Evolutionary conservation across 2,329 filamentous ascomycete species (phyloP).

Genomic region (Pseudocercospora fuligena): DNA sequence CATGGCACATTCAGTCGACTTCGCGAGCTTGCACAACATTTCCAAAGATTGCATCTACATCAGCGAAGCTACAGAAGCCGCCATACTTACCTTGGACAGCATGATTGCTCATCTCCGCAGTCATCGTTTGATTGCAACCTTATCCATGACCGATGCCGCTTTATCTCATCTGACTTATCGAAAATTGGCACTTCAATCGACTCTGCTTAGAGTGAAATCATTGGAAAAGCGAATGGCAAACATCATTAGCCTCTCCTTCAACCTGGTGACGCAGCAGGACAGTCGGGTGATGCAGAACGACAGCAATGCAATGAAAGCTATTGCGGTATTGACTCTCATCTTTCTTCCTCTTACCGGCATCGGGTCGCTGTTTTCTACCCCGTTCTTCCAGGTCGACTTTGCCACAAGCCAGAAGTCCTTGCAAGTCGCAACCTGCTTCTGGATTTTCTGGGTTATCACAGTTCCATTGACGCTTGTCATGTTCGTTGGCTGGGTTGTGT

Average conservation of each 20-base stretch:
- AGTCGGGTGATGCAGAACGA: constrained; percentile 44
- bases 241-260: constrained; percentile 46
- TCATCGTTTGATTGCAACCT: background rate
- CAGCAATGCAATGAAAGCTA: constrained; percentile 46
- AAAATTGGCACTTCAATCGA: constrained; percentile 41
- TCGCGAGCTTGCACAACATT: constrained; percentile 44
- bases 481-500: constrained; percentile 16
- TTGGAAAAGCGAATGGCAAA: constrained; percentile 46
- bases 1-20: constrained; percentile 32
- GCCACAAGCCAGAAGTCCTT: constrained; percentile 1
- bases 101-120: constrained; percentile 35
- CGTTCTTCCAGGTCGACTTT: constrained; percentile 21
- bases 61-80: constrained; percentile 43
- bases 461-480: constrained; percentile 18
- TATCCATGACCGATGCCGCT: constrained; percentile 14
- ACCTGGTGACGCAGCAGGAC: constrained; percentile 47
- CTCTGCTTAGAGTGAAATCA: constrained; percentile 41
- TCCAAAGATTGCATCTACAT: constrained; percentile 47
- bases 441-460: constrained; percentile 27
- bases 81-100: constrained; percentile 36
- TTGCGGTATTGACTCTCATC: constrained; percentile 45
- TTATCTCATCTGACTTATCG: constrained; percentile 35
- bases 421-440: constrained; percentile 18
- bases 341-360: constrained; percentile 38
- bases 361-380: constrained; percentile 23